Percentiles rank a stretch among this genome's conserved stretches.
Evolutionary conservation across 306 rosid genomes (phyloP).

Genomic region (Quercus glauca): DNA sequence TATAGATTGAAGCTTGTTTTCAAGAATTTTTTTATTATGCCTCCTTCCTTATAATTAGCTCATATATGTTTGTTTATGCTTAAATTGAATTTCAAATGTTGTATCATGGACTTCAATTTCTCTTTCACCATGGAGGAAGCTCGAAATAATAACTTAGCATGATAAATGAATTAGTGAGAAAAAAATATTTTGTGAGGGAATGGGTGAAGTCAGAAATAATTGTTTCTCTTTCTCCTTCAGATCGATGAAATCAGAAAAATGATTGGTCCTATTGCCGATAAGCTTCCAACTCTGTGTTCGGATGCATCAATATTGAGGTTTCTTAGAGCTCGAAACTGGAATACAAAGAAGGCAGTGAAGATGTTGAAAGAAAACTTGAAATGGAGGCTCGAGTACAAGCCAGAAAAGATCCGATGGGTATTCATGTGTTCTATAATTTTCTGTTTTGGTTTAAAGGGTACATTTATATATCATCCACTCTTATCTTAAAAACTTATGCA

Average conservation of each 20-base stretch:
- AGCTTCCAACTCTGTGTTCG: constrained; percentile 49
- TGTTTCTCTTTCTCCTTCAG: constrained; percentile 29
- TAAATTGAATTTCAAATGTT: neutral
- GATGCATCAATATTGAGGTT: constrained; percentile 61
- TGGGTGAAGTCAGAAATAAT: constrained; percentile 9
- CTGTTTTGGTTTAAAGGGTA: neutral
- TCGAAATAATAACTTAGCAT: neutral
- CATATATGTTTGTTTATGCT: neutral
- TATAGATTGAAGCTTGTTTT: neutral
- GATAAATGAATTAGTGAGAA: neutral
- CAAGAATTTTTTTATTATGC: neutral
- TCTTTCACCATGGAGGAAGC: neutral
- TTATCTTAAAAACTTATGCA: neutral
- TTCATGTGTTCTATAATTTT: constrained; percentile 1
- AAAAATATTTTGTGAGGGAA: neutral
- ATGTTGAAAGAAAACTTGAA: constrained; percentile 62
- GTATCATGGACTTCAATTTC: neutral
- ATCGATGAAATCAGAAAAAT: constrained; percentile 54
- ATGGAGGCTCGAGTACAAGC: constrained; percentile 77
- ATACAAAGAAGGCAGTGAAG: constrained; percentile 55
- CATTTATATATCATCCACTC: neutral
- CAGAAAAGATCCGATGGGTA: constrained; percentile 75
- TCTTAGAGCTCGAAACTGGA: constrained; percentile 69
- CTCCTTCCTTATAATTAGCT: neutral
- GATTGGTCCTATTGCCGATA: constrained; percentile 60